Evolutionary conservation across 345 rosid genomes (phyloP).

Genomic region (Hypericum perforatum): DNA sequence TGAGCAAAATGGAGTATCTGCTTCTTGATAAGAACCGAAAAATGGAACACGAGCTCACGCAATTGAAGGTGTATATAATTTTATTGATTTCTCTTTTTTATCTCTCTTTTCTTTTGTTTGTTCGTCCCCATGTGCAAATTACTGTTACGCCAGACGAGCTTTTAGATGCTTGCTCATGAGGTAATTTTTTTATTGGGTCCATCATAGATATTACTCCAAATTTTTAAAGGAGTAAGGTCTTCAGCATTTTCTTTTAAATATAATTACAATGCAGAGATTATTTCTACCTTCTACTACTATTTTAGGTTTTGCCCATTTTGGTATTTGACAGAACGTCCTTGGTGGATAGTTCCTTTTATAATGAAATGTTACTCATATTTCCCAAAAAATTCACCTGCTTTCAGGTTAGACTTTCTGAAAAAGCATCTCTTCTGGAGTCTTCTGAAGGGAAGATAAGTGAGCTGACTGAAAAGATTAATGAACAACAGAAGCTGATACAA

Average conservation of each 20-base stretch:
- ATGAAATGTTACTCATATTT: background rate
- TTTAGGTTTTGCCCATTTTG: too few relatives aligned
- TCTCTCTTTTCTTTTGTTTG: background rate
- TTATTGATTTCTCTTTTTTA: background rate
- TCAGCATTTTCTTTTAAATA: too few relatives aligned
- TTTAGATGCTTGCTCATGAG: slow-evolving; percentile 1
- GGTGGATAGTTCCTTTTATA: too few relatives aligned
- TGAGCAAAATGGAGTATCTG: slow-evolving; percentile 98
- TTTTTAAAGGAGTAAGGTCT: too few relatives aligned
- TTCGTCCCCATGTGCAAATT: slow-evolving; percentile 5
- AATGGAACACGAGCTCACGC: slow-evolving; percentile 96
- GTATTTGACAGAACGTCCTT: too few relatives aligned
- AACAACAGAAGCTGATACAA: slow-evolving; percentile 80
- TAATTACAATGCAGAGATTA: too few relatives aligned
- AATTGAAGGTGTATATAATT: slow-evolving; percentile 51
- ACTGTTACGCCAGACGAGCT: background rate
- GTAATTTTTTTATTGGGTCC: background rate
- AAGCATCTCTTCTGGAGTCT: slow-evolving; percentile 56
- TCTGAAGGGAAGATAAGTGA: slow-evolving; percentile 67
- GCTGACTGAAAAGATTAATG: slow-evolving; percentile 56
- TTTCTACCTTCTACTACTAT: too few relatives aligned
- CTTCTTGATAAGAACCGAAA: slow-evolving; percentile 95
- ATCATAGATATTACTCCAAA: too few relatives aligned
- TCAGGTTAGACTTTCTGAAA: slow-evolving; percentile 84
- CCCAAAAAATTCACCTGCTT: slow-evolving; percentile 10